These are phyloP conservation scores for Salvia splendens DNA, from an alignment of 257 asterid genomes.

Conservation along the genomic window DNA sequence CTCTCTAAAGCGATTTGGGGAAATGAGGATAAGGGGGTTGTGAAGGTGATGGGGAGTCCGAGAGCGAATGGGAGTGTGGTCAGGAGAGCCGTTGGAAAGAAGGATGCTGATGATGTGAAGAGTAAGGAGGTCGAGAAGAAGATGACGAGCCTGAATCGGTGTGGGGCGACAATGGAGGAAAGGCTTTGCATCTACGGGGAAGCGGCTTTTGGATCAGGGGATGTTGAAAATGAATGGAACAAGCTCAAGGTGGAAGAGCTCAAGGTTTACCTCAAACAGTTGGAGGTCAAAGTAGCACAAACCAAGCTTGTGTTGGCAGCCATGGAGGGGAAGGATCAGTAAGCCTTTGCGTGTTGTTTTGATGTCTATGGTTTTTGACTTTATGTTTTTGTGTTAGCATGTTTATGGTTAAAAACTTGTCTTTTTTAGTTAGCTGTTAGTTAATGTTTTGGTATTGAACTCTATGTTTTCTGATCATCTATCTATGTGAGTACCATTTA, in stretches of 20 bases:
- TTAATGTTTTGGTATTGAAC: too few relatives aligned
- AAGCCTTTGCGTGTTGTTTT: background rate
- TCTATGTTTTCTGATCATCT: too few relatives aligned
- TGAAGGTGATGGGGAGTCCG: background rate
- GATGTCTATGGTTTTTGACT: too few relatives aligned
- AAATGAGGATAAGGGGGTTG: slow-evolving; percentile 33
- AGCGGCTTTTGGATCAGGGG: slow-evolving; percentile 39
- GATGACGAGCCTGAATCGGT: too few relatives aligned
- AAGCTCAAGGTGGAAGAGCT: slow-evolving; percentile 38
- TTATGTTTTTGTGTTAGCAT: too few relatives aligned
- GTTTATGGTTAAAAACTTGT: too few relatives aligned
- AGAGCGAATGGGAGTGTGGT: slow-evolving; percentile 28
- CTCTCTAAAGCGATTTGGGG: slow-evolving; percentile 61
- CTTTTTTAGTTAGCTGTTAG: too few relatives aligned
- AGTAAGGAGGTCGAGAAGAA: slow-evolving; percentile 25
- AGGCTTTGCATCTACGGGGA: slow-evolving; percentile 40
- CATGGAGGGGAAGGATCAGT: slow-evolving; percentile 23
- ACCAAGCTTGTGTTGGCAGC: slow-evolving; percentile 40
- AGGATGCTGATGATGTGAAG: slow-evolving; percentile 9
- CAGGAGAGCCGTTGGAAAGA: slow-evolving; percentile 37
- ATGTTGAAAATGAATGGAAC: slow-evolving; percentile 45
- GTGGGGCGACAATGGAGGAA: slow-evolving; percentile 35
- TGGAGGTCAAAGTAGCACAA: slow-evolving; percentile 41
- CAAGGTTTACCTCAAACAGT: slow-evolving; percentile 30
- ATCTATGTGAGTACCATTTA: too few relatives aligned